Evolutionary conservation across 805 yeast species (phyloP), one percentile per base, ranked within the genome.

Genomic region (Saturnispora silvae): DNA sequence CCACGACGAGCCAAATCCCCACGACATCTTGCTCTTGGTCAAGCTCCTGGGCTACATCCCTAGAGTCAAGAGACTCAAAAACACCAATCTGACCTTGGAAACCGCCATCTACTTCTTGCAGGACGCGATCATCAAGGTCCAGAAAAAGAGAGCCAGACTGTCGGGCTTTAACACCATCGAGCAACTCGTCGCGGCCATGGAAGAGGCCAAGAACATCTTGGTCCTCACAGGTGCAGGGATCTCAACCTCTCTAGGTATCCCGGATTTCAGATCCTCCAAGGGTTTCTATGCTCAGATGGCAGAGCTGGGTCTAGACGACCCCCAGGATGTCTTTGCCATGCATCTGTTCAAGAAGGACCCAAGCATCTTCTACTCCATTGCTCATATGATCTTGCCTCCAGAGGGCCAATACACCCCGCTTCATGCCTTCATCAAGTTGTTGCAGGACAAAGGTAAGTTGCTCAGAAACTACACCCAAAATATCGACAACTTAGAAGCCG

Each of bases 141-240:
- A 70, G 20, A 55, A 63, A 28, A 68, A 75, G 38, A 67, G 94
- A 41, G 59, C 70, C 3, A 61, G 81, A 43, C 49, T 80, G 18
- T 64, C 68, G 2, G 56, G 64, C 37, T 72, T 81, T 45, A 58
- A 64, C 37, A 72, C 79, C 0, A 48, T 83, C 3, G 80, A 76
- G 9, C 74, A 77, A 42, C 73, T 80, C 2, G 56, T 72, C 2
- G 63, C 61, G 2, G 68, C 70, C 26, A 63, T 87, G 17, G 45
- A 62, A n/a, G 60, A 59, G 5, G 72, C 92, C 0, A 52, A 66
- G 11, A 77, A 73, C 28, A 67, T 86, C 9, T 50, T 87, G 41
- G 86, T 86, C 0, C 55, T 86, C 17, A 83, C 95, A 0, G 96
- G 96, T 13, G 96, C 96, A 0, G 96, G 96, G 18, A 84, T 86